Evolutionary conservation across 306 rosid genomes (phyloP).

Genomic region (Lagenaria siceraria): DNA sequence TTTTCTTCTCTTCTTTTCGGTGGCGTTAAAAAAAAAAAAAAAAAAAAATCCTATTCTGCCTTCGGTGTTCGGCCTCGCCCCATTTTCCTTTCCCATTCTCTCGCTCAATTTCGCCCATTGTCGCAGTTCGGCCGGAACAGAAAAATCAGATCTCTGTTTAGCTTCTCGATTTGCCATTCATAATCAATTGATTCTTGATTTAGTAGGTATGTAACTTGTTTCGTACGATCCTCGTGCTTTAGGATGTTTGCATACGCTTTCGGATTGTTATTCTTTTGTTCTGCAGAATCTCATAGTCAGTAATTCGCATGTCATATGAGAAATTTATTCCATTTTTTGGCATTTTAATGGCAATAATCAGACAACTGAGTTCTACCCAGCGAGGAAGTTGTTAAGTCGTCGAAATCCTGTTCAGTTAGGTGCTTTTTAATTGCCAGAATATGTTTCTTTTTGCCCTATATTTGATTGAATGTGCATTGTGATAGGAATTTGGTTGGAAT

Average conservation of each 20-base stretch:
- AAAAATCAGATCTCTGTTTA: not conserved
- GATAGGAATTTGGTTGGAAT: slow-evolving; percentile 16
- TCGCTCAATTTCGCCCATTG: not conserved
- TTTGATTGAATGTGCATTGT: not conserved
- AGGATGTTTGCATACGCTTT: not conserved
- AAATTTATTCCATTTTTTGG: not conserved
- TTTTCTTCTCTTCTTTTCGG: not conserved
- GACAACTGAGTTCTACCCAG: not conserved
- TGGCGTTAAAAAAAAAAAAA: not conserved
- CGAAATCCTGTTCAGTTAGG: not conserved
- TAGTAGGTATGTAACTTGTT: not conserved
- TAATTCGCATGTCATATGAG: not conserved
- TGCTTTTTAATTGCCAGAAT: not conserved
- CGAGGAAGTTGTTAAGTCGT: not conserved
- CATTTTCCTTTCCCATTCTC: not conserved
- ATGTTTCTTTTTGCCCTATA: not conserved
- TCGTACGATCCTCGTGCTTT: not conserved
- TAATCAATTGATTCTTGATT: not conserved
- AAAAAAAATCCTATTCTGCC: not conserved
- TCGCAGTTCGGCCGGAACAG: not conserved
- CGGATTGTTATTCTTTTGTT: not conserved
- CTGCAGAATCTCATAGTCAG: not conserved
- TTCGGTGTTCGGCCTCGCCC: no score
- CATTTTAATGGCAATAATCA: not conserved
- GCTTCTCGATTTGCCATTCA: not conserved